phyloP scores from a whole-genome alignment of 441 rosid genomes.

The Adansonia rubrostipa region DNA sequence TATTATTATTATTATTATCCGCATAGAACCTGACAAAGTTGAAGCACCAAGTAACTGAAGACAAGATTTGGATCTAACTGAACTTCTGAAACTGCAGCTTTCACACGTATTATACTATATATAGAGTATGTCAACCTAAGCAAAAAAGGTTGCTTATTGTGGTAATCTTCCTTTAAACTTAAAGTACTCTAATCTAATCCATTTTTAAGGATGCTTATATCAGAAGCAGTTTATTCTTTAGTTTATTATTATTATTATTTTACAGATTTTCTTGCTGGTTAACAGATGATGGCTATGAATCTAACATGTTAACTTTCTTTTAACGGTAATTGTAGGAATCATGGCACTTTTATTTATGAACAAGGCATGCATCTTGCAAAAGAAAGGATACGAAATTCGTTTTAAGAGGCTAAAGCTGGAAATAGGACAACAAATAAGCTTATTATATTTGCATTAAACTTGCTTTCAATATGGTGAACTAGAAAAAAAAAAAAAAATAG shows the following conservation, averaged over 20 bases:
- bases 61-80: constrained; percentile 24
- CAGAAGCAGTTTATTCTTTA: constrained; percentile 9
- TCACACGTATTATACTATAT: constrained; percentile 20
- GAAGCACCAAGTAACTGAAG: constrained; percentile 20
- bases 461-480: constrained; percentile 1
- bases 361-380: not conserved
- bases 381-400: not conserved
- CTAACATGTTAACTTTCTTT: constrained; percentile 30
- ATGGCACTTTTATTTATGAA: not conserved
- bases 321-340: constrained; percentile 38
- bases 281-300: constrained; percentile 15
- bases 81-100: constrained; percentile 25
- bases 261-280: constrained; percentile 16
- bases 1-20: no score
- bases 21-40: not conserved
- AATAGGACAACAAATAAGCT: not conserved
- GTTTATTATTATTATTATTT: not conserved
- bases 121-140: not conserved
- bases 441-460: not conserved
- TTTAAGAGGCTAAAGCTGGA: not conserved
- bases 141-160: constrained; percentile 22
- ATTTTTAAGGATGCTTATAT: constrained; percentile 21
- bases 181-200: not conserved
- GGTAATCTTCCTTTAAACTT: constrained; percentile 16
- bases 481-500: not conserved